A percentile compares a stretch with the other conserved stretches of the same genome.
Evolutionary conservation across 306 rosid species (phyloP).

Genomic region (Spatholobus suberectus): DNA sequence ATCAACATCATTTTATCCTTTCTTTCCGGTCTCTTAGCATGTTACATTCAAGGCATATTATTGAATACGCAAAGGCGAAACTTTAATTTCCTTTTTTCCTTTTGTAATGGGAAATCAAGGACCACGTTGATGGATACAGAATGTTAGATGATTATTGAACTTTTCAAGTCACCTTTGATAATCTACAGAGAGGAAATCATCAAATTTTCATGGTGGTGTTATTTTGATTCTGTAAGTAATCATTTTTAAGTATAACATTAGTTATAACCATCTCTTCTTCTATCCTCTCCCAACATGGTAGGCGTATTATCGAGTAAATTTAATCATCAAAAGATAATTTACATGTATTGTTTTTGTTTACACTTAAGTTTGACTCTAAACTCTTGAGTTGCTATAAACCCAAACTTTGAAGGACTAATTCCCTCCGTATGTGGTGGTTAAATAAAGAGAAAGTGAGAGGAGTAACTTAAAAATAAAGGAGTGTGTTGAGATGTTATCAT

Average conservation of each 20-base stretch:
- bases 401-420: neutral
- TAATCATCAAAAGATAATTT: neutral
- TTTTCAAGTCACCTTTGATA: neutral
- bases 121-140: neutral
- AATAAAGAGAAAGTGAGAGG: neutral
- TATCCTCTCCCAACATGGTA: neutral
- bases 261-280: neutral
- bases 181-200: neutral
- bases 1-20: neutral
- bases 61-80: neutral
- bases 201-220: neutral
- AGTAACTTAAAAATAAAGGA: neutral
- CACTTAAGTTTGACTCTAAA: neutral
- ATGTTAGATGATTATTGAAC: neutral
- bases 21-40: neutral
- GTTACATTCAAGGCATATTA: constrained; percentile 4
- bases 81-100: neutral
- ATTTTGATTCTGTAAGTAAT: neutral
- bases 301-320: neutral
- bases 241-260: constrained; percentile 4
- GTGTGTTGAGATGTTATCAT: neutral
- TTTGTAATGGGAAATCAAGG: neutral
- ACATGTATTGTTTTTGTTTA: neutral
- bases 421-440: neutral
- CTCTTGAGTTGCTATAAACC: neutral